Evolutionary conservation across 352 stramenopile species (phyloP), one percentile per base, ranked within the genome.

Genomic region (Plasmopara halstedii): DNA sequence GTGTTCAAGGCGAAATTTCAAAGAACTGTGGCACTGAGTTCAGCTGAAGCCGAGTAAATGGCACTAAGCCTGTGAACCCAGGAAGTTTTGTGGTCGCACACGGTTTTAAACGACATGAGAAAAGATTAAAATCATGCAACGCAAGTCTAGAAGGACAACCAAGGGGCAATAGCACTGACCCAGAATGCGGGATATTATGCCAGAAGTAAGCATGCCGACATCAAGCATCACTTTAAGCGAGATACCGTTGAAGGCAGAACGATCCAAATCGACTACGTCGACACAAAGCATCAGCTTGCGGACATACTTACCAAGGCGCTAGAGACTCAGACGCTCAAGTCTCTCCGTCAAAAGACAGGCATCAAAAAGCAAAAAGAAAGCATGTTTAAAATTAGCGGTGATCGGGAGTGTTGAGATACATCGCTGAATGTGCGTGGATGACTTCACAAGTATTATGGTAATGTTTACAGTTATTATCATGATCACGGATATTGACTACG

Each of bases 21-120:
- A n/a, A n/a, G n/a, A 18, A 57, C 47, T 6, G 47, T 57, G n/a
- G n/a, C n/a, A n/a, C n/a, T n/a, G n/a, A 52, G 53, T 19, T 56
- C 46, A 14, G 41, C 34, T 2, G 41, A 61, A 18, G 53, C 41
- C 1, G 53, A 52, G n/a, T 61, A 61, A 27, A 48, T 56, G 44
- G 19, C 32, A 0, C 26, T 55, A 5, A 46, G 51, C 25, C 11
- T 53, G 15, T 59, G 42, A 10, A 31, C 23, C 0, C 37, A 54
- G 20, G 44, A 51, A 17, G 42, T 58, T 4, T 25, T 54, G 1
- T 54, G 46, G 19, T 14, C 20, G 15, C 23, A 18, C 32, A 11
- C n/a, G n/a, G n/a, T n/a, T n/a, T n/a, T n/a, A n/a, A n/a, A 50
- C 6, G 36, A 53, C 33, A 23, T 50, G 26, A 29, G 22, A 6